Evolutionary conservation across 1,284 basidiomycete species (phyloP), one percentile per base, ranked within the genome.

Genomic region (Puccinia hordei): DNA sequence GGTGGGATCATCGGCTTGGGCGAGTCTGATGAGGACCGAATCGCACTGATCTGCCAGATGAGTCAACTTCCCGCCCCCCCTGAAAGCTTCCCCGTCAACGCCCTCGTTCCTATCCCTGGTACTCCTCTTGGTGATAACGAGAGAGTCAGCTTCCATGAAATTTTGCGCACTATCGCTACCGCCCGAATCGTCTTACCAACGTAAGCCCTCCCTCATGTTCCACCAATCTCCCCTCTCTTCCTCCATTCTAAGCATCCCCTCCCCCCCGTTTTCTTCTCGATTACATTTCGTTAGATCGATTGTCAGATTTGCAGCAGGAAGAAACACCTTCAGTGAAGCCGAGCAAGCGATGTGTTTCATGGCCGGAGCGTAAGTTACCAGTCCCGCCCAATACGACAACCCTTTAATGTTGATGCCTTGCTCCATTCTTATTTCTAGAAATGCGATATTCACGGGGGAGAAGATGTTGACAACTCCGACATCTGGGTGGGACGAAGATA

Each of bases 331-430:
- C 84, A 89, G 89, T 82, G 96, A 99, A 87, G 89, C 92, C 9
- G 93, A 98, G 86, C 96, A 98, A 85, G 94, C 92, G 17, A 95
- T 99, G 93, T 94, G 93, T 84, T 99, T 98, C 87, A 92, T 98
- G 91, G 95, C 96, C 6, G 96, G 96, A 69, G 96, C 96, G 78
- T 80, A 61, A 80, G 69, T 41, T 33, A 12, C 30, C 49, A 9
- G 15, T 61, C 8, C 27, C 12, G 1, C 2, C 27, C 0, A n/a
- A n/a, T n/a, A 4, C 15, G 33, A 38, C 13, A n/a, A 13, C 35
- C 5, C 24, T 9, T 46, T 30, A 12, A 30, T 4, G 35, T 38
- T 71, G 68, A 24, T 27, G n/a, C n/a, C n/a, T n/a, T n/a, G n/a
- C n/a, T n/a, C n/a, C n/a, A n/a, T 46, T 41, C 5, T 71, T 27